Conservation (phyloP, 306 rosid genomes). For the Albizia julibrissin region DNA sequence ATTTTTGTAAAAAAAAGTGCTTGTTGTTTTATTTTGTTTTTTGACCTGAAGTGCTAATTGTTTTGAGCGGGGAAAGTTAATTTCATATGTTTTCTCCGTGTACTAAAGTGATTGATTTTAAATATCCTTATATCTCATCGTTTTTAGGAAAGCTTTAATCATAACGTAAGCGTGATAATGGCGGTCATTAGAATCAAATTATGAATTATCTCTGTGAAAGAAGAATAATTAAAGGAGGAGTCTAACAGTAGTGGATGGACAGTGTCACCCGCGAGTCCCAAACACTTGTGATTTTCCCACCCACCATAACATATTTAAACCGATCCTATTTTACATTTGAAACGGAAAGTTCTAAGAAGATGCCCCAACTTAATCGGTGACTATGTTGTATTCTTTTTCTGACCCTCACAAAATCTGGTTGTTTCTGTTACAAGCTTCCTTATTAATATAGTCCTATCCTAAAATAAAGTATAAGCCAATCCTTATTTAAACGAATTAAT, state of each 20-base stretch:
- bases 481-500: constrained; percentile 5
- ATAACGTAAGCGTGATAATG: background rate
- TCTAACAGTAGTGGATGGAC: background rate
- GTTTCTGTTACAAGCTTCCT: constrained; percentile 25
- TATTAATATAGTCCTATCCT: constrained; percentile 7
- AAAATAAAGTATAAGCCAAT: background rate
- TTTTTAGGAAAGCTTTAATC: background rate
- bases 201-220: background rate
- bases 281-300: background rate
- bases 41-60: background rate
- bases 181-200: background rate
- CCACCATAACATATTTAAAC: background rate
- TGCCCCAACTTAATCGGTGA: constrained; percentile 1
- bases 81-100: background rate
- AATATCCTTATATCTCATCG: background rate
- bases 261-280: background rate
- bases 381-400: background rate
- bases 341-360: constrained; percentile 23
- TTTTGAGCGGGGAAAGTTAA: constrained; percentile 7
- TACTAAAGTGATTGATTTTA: background rate
- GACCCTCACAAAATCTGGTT: constrained; percentile 12
- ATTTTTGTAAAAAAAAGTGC: background rate
- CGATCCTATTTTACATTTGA: background rate
- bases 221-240: background rate
- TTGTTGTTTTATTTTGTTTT: background rate